Percentiles rank a stretch among this genome's conserved stretches.
These are phyloP conservation scores for Aspergillus baeticus DNA, from an alignment of 495 filamentous ascomycete genomes.

Conservation along the genomic window DNA sequence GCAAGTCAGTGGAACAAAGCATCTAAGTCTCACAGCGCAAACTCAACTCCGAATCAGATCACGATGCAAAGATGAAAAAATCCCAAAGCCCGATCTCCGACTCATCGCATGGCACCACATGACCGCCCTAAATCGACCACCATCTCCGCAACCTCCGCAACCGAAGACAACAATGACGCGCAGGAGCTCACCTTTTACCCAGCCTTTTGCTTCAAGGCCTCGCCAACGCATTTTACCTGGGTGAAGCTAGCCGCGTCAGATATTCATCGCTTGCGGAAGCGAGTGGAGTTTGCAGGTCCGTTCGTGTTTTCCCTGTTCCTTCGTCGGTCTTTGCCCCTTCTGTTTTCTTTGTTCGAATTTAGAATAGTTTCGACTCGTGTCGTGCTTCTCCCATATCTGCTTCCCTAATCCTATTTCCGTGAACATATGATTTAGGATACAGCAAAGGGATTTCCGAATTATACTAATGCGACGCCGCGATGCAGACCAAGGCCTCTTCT, in stretches of 20 bases:
- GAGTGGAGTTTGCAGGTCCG: constrained; percentile 67
- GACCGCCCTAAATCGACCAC: not conserved
- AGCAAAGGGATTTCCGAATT: not conserved
- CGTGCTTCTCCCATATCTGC: too few relatives aligned
- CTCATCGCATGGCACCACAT: constrained; percentile 5
- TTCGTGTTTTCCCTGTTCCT: not conserved
- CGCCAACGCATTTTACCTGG: constrained; percentile 82
- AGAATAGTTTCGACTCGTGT: too few relatives aligned
- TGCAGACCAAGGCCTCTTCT: constrained; percentile 70
- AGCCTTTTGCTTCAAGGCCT: constrained; percentile 78
- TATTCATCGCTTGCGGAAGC: constrained; percentile 56
- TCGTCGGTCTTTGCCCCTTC: not conserved
- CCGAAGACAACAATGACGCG: not conserved
- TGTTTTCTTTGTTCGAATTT: not conserved
- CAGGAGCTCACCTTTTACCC: constrained; percentile 61
- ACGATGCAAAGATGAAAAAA: constrained; percentile 1
- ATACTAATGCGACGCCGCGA: not conserved
- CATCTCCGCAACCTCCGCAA: not conserved
- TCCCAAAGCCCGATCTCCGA: not conserved
- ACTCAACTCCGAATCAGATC: not conserved
- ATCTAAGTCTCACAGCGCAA: not conserved
- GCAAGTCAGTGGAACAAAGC: not conserved
- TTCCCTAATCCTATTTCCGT: too few relatives aligned
- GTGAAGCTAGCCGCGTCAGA: constrained; percentile 73
- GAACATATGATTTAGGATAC: too few relatives aligned